Base-by-base conservation (phyloP, 768 basidiomycete genomes). In the Mycena capillaripes region DNA sequence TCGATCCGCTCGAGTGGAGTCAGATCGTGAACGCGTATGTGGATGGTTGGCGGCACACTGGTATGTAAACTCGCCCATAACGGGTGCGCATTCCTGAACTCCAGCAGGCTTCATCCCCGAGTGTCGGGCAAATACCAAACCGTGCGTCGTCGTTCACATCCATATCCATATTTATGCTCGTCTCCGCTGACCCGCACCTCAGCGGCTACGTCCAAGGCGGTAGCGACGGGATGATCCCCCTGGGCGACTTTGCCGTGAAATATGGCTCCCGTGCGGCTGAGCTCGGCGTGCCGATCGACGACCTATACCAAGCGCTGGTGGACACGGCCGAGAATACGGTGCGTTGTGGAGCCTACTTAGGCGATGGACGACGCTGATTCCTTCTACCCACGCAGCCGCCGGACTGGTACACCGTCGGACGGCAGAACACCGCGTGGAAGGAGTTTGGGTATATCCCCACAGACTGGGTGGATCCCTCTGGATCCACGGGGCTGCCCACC, bases 251-350 rank as follows among this genome's bases (percentile, higher is more conserved):
- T 64, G 87, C 84, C 1, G 81, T 84, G 66, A 88, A 89, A 76
- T 87, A 88, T 68, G 83, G 78, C 8, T 66, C 79, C 0, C 78
- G 75, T 46, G 84, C 85, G 0, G 69, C 71, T 6, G 80, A 80
- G 34, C 81, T 89, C 16, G 85, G 85, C 19, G 84, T 88, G 2
- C 82, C 86, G 1, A 81, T 79, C 16, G 82, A 87, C 63, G 87
- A 88, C 73, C 75, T 88, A 16, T 88, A 87, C 74, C 83, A 86
- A 76, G 86, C 87, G 5, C 79, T 89, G 14, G 86, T 87, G 4
- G 86, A 86, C 66, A 87, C 87, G 1, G 87, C 88, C 11, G 86
- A 88, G 72, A 87, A 88, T 70, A 89, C 88, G 30, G 87, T 87
- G 50, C 7, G 84, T 78, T 56, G 23, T 34, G 16, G 3, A 38